Evolutionary conservation across 805 yeast genomes (phyloP), one percentile per base, ranked within the genome.

Genomic region (Candida sphagnicola): DNA sequence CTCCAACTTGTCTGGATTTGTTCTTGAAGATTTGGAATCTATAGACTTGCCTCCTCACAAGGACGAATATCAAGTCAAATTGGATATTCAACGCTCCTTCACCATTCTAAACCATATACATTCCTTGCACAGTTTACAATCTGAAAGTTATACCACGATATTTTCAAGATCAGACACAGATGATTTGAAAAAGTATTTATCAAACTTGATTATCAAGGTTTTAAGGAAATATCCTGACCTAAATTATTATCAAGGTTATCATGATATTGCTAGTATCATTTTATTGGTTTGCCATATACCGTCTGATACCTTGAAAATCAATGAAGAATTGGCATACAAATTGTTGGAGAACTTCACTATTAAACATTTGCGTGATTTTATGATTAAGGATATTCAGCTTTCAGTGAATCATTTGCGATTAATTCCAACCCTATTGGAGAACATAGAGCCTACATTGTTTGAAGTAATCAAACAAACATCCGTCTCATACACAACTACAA

Each of bases 201-300:
- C 51, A 17, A 56, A 56, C 4, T 45, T 82, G 11, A 72, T 87
- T 3, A 58, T 74, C 11, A 64, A 66, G 14, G 66, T 88, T 2
- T 65, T 93, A 11, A 61, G 87, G 28, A 70, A 67, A 12, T 65
- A 81, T 47, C 90, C 90, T 0, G 51, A 59, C 3, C 63, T 90
- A 30, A 68, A 77, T 42, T 91, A 91, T 59, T 91, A 89, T 57
- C 99, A 91, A 61, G 99, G 99, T 0, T 87, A 75, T 57, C 98
- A 91, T 59, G 98, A 93, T 51, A 67, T 93, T 15, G 89, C 87
- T 1, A 72, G 85, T 26, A 72, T 85, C 4, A 65, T 85, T 5
- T 61, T 85, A 4, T 54, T 82, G 13, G 75, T 82, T 1, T 77
- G 79, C 46, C 53, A 50, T 26, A 51, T 53, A 14, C 34, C 21